A percentile compares a stretch with the other conserved stretches of the same genome.
Evolutionary conservation across 306 rosid genomes (phyloP).

Genomic region (barrel medic (Medicago truncatula)): DNA sequence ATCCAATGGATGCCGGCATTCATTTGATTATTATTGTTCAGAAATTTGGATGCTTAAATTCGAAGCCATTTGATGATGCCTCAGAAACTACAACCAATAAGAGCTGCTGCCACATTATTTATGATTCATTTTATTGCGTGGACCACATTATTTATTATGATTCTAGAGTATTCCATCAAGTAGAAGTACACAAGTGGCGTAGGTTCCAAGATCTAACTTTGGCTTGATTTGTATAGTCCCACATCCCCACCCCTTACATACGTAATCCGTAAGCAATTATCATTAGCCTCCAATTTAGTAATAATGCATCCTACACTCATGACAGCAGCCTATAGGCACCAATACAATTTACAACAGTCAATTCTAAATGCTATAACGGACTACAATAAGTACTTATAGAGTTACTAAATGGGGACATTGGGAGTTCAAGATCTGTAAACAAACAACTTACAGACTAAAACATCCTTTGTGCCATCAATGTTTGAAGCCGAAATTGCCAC

Average conservation of each 20-base stretch:
- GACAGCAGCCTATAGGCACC: not conserved
- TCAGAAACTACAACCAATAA: not conserved
- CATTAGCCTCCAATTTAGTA: slow-evolving; percentile 17
- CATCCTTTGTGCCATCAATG: not conserved
- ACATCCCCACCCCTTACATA: not conserved
- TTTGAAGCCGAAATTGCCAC: too few species aligned
- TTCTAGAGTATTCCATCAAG: slow-evolving; percentile 35
- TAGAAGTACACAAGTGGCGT: slow-evolving; percentile 3
- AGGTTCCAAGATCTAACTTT: not conserved
- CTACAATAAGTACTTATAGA: not conserved
- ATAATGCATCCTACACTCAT: not conserved
- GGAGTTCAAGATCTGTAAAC: not conserved
- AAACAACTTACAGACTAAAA: slow-evolving; percentile 5
- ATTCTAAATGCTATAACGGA: slow-evolving; percentile 39
- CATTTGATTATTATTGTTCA: slow-evolving; percentile 14
- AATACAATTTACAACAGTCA: not conserved
- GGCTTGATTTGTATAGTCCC: not conserved
- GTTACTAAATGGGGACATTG: slow-evolving; percentile 1
- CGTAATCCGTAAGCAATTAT: slow-evolving; percentile 27
- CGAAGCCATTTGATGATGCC: slow-evolving; percentile 48
- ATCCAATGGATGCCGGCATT: slow-evolving; percentile 47
- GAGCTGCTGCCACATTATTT: slow-evolving; percentile 20
- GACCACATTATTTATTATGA: slow-evolving; percentile 21
- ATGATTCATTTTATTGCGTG: slow-evolving; percentile 12
- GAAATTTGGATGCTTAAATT: slow-evolving; percentile 48